Percentiles rank a stretch among this genome's conserved stretches.
Conservation (phyloP, 2,329 filamentous ascomycete genomes). For the Ambrosiella beaveri region DNA sequence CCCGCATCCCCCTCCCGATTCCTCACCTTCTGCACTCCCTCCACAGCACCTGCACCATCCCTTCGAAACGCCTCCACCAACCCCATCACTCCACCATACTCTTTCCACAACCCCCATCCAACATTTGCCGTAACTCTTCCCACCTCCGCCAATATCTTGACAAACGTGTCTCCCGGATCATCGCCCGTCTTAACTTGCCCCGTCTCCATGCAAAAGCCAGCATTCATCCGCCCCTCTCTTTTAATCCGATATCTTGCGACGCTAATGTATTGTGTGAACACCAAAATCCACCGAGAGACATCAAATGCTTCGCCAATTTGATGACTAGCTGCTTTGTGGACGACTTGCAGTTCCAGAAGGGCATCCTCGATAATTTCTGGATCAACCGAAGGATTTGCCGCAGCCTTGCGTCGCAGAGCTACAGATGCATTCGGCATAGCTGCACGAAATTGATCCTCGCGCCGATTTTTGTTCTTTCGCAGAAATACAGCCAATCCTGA, state of each 20-base stretch:
- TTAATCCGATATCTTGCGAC: slow-evolving; percentile 53
- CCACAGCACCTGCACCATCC: slow-evolving; percentile 43
- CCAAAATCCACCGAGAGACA: slow-evolving; percentile 54
- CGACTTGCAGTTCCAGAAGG: slow-evolving; percentile 50
- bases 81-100: slow-evolving; percentile 40
- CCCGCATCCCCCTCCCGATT: slow-evolving; percentile 40
- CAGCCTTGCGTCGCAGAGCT: slow-evolving; percentile 11
- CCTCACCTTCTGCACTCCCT: slow-evolving; percentile 39
- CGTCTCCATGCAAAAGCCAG: slow-evolving; percentile 60
- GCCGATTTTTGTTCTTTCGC: slow-evolving; percentile 48
- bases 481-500: slow-evolving; percentile 51
- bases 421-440: slow-evolving; percentile 28
- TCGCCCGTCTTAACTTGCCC: slow-evolving; percentile 60
- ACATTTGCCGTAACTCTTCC: slow-evolving; percentile 53
- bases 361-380: slow-evolving; percentile 56
- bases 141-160: slow-evolving; percentile 62
- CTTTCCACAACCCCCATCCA: slow-evolving; percentile 48
- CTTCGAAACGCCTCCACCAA: slow-evolving; percentile 42
- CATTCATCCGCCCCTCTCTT: slow-evolving; percentile 30
- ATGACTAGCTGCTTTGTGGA: slow-evolving; percentile 50
- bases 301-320: slow-evolving; percentile 44
- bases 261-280: slow-evolving; percentile 64
- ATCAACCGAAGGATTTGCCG: slow-evolving; percentile 27
- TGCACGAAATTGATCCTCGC: slow-evolving; percentile 50
- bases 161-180: slow-evolving; percentile 47